These are phyloP conservation scores for Paraurostyla sp. DNA, from an alignment of 73 alveolate genomes.

Conservation along the genomic window DNA sequence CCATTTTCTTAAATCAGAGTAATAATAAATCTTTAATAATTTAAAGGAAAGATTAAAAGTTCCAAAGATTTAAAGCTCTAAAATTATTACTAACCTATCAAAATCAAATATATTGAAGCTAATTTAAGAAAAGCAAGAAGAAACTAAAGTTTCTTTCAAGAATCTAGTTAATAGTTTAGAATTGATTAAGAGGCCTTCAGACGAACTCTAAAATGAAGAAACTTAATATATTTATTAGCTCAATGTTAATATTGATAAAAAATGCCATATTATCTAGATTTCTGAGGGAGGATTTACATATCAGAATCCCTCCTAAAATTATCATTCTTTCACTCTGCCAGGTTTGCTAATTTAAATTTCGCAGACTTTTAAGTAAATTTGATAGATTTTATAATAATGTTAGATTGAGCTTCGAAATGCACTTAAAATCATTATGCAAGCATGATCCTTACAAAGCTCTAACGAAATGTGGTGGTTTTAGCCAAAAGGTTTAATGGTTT, in stretches of 20 bases:
- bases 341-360: constrained; percentile 19
- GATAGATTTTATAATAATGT: background rate
- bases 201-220: too few species aligned
- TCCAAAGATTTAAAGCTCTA: constrained; percentile 4
- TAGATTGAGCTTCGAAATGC: background rate
- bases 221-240: too few species aligned
- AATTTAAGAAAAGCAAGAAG: background rate
- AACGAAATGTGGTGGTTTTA: constrained; percentile 31
- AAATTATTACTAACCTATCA: background rate
- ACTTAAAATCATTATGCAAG: constrained; percentile 10
- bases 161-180: too few species aligned
- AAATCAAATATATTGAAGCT: background rate
- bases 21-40: background rate
- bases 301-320: too few species aligned
- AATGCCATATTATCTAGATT: too few species aligned
- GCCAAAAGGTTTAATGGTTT: background rate
- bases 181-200: too few species aligned
- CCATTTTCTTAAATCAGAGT: constrained; percentile 29
- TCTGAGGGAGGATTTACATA: background rate
- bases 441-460: constrained; percentile 48
- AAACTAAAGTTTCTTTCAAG: too few species aligned
- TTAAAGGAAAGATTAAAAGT: constrained; percentile 44
- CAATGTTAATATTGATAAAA: too few species aligned
- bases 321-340: background rate
- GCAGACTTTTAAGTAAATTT: background rate